Base-by-base conservation (phyloP, 2,329 filamentous ascomycete species). In the Aspergillus quadricinctus region DNA sequence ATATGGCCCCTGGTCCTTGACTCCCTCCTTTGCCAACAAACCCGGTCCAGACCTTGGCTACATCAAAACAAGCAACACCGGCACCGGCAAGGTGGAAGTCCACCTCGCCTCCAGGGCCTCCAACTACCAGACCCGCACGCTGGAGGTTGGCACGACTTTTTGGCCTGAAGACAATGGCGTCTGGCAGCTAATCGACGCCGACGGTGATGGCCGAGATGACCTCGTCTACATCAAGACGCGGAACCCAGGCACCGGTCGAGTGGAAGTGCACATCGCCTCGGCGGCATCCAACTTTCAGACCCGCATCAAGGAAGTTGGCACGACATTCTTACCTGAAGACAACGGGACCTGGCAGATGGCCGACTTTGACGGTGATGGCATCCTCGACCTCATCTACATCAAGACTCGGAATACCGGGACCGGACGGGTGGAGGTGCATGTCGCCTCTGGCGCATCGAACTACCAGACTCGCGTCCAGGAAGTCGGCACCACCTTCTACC, bases 231-330 rank as follows among this genome's bases (percentile, higher is more conserved):
- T 61, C 49, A 61, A 59, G 54, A 61, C 57, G 1, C 57, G 53
- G 5, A 57, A 59, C 21, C 59, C 59, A 3, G 51, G 57, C 8
- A 61, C 57, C 10, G 59, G 57, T 6, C 53, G 55, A 14, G 54
- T 61, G 21, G 59, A 61, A 35, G 57, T 61, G 35, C 59, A 61
- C 53, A 52, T 61, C 41, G 59, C 59, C 3, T 55, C 57, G 8
- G 54, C 49, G 5, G 54, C 58, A 5, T 61, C 59, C 27, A 57
- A 52, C 19, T 61, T 54, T 23, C 54, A 59, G 83, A 78, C 77
- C 64, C 83, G 81, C 69, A 85, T 87, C 75, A 86, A 87, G 75
- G 78, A 82, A 28, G 83, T 86, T 0, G 87, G 87, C 27, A 81
- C 79, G 69, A 92, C 89, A 1, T 78, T 80, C 37, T 55, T 52